Evolutionary conservation across 140 eudicot genomes (phyloP).

Genomic region (Oenanthe javanica): DNA sequence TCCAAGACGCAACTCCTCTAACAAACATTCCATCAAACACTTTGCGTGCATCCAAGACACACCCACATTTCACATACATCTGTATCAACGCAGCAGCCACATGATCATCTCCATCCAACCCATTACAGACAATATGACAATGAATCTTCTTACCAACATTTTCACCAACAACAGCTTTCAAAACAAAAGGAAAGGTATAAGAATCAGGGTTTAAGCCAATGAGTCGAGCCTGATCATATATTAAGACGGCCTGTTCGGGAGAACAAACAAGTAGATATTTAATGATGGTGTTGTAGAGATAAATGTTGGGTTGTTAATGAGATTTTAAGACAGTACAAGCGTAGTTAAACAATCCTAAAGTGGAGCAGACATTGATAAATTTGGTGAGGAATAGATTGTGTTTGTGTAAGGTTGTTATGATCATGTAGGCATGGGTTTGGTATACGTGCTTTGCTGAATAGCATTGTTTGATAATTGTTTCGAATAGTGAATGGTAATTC

Average conservation of each 20-base stretch:
- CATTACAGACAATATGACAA: slow-evolving; percentile 26
- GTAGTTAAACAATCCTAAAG: slow-evolving; percentile 22
- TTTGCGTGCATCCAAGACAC: slow-evolving; percentile 34
- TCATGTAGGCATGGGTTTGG: slow-evolving; percentile 37
- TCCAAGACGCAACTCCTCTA: slow-evolving; percentile 38
- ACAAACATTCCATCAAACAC: slow-evolving; percentile 44
- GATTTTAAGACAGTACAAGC: slow-evolving; percentile 21
- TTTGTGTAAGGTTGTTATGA: slow-evolving; percentile 29
- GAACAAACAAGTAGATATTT: slow-evolving; percentile 15
- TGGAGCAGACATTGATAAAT: slow-evolving; percentile 34
- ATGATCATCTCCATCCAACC: slow-evolving; percentile 26
- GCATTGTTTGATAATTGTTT: slow-evolving; percentile 22
- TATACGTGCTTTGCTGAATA: slow-evolving; percentile 18
- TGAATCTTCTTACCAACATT: slow-evolving; percentile 37
- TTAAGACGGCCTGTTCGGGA: slow-evolving; percentile 23
- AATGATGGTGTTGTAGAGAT: slow-evolving; percentile 51
- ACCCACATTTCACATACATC: slow-evolving; percentile 29
- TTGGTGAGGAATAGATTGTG: slow-evolving; percentile 26
- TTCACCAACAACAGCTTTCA: slow-evolving; percentile 35
- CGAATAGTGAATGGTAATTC: background rate
- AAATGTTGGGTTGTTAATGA: slow-evolving; percentile 19
- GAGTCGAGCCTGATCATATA: slow-evolving; percentile 26
- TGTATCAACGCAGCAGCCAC: slow-evolving; percentile 31
- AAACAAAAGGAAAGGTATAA: slow-evolving; percentile 35
- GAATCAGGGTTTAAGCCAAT: slow-evolving; percentile 34